Evolutionary conservation across 495 filamentous ascomycete species (phyloP).

Genomic region (Penicillium cinerascens): DNA sequence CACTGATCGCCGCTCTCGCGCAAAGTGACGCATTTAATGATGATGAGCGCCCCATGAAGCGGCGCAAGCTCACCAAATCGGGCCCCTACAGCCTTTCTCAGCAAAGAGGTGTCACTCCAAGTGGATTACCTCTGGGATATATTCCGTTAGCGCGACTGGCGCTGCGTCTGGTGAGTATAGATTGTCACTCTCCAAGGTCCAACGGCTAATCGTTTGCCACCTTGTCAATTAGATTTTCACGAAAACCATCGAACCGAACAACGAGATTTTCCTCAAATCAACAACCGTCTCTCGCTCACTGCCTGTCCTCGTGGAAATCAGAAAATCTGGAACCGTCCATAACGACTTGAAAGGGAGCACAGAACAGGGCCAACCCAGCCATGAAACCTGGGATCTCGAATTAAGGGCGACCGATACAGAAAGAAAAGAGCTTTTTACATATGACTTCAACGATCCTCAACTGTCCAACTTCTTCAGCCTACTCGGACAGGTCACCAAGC

Average conservation of each 20-base stretch:
- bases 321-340: not conserved
- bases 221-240: constrained; percentile 19
- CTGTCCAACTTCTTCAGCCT: constrained; percentile 19
- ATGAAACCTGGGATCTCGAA: constrained; percentile 16
- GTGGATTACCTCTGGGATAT: constrained; percentile 28
- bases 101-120: constrained; percentile 16
- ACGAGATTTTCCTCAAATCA: not conserved
- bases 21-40: constrained; percentile 8
- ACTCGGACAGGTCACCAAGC: constrained; percentile 15
- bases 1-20: constrained; percentile 24
- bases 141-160: constrained; percentile 36
- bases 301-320: constrained; percentile 21
- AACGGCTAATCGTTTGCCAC: constrained; percentile 9
- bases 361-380: not conserved
- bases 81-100: constrained; percentile 19
- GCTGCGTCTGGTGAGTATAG: constrained; percentile 31
- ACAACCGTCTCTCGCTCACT: constrained; percentile 3
- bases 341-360: not conserved
- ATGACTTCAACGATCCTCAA: constrained; percentile 15
- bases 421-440: constrained; percentile 14
- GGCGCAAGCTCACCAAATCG: constrained; percentile 30
- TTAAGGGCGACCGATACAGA: constrained; percentile 11
- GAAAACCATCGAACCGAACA: not conserved
- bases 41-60: constrained; percentile 30
- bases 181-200: not conserved